Conservation (phyloP, 768 basidiomycete genomes). For the Pleurotus ostreatus region DNA sequence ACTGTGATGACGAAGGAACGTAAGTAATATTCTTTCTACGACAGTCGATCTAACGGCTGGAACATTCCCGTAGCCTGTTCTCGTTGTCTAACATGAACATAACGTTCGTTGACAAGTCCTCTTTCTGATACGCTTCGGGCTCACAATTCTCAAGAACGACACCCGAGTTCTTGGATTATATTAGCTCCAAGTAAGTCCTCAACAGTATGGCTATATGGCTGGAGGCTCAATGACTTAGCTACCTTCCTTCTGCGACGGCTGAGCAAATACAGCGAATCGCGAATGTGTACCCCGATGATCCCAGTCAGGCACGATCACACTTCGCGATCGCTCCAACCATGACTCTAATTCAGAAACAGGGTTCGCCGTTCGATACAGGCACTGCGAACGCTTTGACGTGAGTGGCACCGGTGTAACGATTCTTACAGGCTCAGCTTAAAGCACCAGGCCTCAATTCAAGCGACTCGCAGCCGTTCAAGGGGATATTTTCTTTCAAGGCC, state of each 20-base stretch:
- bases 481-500: constrained; percentile 29
- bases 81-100: constrained; percentile 15
- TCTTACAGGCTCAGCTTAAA: no score
- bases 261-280: constrained; percentile 14
- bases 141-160: constrained; percentile 15
- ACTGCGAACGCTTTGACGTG: constrained; percentile 18
- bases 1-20: constrained; percentile 40
- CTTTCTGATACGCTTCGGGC: constrained; percentile 9
- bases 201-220: neutral
- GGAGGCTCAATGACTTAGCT: constrained; percentile 6
- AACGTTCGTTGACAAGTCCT: constrained; percentile 14
- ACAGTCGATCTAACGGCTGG: neutral
- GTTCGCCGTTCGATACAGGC: constrained; percentile 23
- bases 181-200: constrained; percentile 12
- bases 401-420: neutral
- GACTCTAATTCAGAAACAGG: constrained; percentile 1
- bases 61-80: constrained; percentile 12
- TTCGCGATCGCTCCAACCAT: neutral
- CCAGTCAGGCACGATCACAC: constrained; percentile 9
- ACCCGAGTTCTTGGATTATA: constrained; percentile 14
- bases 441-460: constrained; percentile 32
- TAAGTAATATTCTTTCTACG: constrained; percentile 15
- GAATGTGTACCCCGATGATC: constrained; percentile 19
- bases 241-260: constrained; percentile 9
- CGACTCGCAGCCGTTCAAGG: constrained; percentile 33